A percentile compares a stretch with the other conserved stretches of the same genome.
These are phyloP conservation scores for Phylloboletellus chloephorus DNA, from an alignment of 1,284 basidiomycete species.

Conservation along the genomic window DNA sequence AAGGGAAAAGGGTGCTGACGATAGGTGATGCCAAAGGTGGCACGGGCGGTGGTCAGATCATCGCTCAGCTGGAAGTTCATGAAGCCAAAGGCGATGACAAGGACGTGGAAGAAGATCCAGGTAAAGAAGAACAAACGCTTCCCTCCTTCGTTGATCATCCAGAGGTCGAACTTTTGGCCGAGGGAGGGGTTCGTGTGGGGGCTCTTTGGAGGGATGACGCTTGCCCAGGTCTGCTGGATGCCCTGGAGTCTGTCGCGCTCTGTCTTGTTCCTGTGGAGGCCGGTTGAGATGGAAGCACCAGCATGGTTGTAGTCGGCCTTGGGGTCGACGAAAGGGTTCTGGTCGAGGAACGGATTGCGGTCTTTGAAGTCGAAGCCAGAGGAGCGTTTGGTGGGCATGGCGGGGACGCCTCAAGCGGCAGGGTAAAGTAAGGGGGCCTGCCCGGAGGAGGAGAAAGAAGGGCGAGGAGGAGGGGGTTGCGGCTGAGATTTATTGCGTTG, in stretches of 20 bases:
- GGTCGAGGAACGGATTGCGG: slow-evolving; percentile 46
- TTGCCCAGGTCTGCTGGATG: slow-evolving; percentile 52
- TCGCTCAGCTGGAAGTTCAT: slow-evolving; percentile 76
- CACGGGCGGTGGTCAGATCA: slow-evolving; percentile 59
- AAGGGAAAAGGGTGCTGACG: slow-evolving; percentile 43
- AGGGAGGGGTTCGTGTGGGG: slow-evolving; percentile 33
- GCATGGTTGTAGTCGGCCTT: slow-evolving; percentile 19
- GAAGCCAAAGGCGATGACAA: slow-evolving; percentile 71
- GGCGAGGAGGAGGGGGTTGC: slow-evolving; percentile 1
- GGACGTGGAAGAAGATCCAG: slow-evolving; percentile 71
- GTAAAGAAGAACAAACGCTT: slow-evolving; percentile 68
- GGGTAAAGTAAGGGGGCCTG: slow-evolving; percentile 39
- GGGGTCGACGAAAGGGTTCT: slow-evolving; percentile 40
- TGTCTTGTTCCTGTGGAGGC: slow-evolving; percentile 72
- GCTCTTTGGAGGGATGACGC: slow-evolving; percentile 33
- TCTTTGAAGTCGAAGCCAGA: slow-evolving; percentile 73
- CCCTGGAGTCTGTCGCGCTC: slow-evolving; percentile 76
- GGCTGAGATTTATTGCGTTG: too few species aligned
- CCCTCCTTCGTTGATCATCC: slow-evolving; percentile 91
- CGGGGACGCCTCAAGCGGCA: slow-evolving; percentile 30
- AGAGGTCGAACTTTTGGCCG: slow-evolving; percentile 52
- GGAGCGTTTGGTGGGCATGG: slow-evolving; percentile 43
- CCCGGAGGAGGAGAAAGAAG: slow-evolving; percentile 39
- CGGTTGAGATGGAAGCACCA: slow-evolving; percentile 20
- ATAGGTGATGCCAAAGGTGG: slow-evolving; percentile 68